Base-by-base conservation (phyloP, 352 stramenopile species). In the Phytophthora colocasiae region DNA sequence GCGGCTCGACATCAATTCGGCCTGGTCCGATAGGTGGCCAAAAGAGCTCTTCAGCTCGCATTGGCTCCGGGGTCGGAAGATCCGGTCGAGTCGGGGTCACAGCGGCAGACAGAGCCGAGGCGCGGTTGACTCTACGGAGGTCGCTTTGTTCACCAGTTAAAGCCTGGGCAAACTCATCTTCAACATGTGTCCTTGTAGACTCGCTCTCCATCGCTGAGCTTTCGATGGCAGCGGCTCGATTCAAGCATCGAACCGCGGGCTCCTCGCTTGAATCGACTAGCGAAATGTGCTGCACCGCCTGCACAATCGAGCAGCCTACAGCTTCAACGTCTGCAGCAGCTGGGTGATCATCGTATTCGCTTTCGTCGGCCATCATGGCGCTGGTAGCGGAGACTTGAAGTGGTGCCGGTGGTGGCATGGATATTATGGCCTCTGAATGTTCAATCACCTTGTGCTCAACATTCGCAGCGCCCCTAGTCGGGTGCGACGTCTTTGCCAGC, bases 21-120 rank as follows among this genome's bases (percentile, higher is more conserved):
- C 40, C 29, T 31, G 15, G 34, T 12, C 19, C 43, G 38, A 58
- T 4, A 24, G 43, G 32, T 39, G 17, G 34, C 29, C 43, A 44
- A 36, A 36, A 36, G 31, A 63, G 27, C 31, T 34, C 54, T 61
- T 36, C 38, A 27, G 59, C 59, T 12, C 31, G 31, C 31, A 36
- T 36, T 56, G 45, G 59, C 11, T 59, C 31, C 0, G 58, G 63
- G 26, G 68, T 50, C 50, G 59, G 63, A 85, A 80, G 70, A 81
- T 80, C 54, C 56, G 46, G 27, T 48, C 44, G 39, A 40, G 15
- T 29, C 44, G 47, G 56, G 27, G 43, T 26, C 31, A 22, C 48
- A 3, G 15, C 24, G 7, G 24, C 43, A 31, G 57, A 62, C 53
- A 70, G 34, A 72, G 51, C 39, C 56, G 63, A 9, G 50, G 26